Evolutionary conservation across 371 early-diverging fungal species (phyloP), one percentile per base, ranked within the genome.

Genomic region (Cladochytrium tenue): DNA sequence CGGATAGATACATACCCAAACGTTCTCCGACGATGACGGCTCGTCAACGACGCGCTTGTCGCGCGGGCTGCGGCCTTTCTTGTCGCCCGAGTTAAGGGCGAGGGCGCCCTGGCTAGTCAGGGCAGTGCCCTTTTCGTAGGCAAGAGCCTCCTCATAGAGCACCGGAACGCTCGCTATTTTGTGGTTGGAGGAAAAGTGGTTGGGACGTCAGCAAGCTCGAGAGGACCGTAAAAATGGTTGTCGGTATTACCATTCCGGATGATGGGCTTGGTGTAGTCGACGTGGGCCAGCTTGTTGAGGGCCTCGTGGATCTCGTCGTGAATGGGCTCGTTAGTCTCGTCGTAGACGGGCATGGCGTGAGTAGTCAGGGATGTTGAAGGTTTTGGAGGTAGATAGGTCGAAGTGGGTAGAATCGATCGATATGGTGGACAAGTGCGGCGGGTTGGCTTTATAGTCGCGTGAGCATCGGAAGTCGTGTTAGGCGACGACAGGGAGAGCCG

Each of bases 21-120:
- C 85, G 74, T 96, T 93, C 56, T 89, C 79, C 15, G 80, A 74
- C 20, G 93, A 88, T 10, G 83, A 69, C 10, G 87, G 79, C 71
- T 97, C 97, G 56, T 95, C 95, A 36, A 95, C 97, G 72, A 97
- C 91, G 65, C 97, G 93, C 88, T 97, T 97, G 86, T 97, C 97
- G 67, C 86, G 84, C 91, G 74, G 92, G 81, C 67, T 72, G n/a
- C 83, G 74, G 43, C 83, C 83, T 23, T 89, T 96, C 82, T 96
- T 96, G 66, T 85, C 83, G 60, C 96, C 97, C 53, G 95, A 94
- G 65, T 84, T 84, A 27, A 96, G 90, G 64, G 92, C 92, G 62
- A 97, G 81, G 7, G 97, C 98, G 53, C 98, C 98, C 3, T 89
- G 65, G 13, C 92, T 88, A 20, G 95, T 93, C 67, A 97, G 86